Evolutionary conservation across 768 basidiomycete species (phyloP).

Genomic region (Lenzites betulinus): DNA sequence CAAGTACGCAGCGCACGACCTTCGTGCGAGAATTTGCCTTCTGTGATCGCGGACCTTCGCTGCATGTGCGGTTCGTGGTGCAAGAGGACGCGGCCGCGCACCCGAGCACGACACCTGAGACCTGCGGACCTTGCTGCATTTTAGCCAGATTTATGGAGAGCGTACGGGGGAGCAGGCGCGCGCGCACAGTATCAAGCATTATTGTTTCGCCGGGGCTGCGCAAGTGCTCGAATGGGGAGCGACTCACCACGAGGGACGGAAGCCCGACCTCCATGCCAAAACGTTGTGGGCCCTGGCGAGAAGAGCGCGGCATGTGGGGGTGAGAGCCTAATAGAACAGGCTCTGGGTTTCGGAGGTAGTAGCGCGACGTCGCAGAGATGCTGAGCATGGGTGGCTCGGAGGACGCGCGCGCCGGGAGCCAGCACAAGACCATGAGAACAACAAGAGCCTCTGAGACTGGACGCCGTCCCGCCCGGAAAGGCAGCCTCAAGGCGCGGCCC

Average conservation of each 20-base stretch:
- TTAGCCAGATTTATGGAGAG: neutral
- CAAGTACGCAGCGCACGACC: constrained; percentile 16
- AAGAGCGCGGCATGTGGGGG: constrained; percentile 6
- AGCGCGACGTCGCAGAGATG: neutral
- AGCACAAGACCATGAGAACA: constrained; percentile 8
- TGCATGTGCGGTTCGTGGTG: constrained; percentile 4
- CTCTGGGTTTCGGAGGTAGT: constrained; percentile 16
- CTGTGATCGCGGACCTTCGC: constrained; percentile 17
- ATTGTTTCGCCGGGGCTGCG: neutral
- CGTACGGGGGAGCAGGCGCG: neutral
- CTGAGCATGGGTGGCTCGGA: neutral
- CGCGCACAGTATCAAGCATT: neutral
- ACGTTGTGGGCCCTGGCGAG: constrained; percentile 2
- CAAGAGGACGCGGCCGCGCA: neutral
- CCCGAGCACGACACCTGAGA: constrained; percentile 9
- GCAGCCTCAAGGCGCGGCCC: constrained; percentile 8
- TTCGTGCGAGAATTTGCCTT: constrained; percentile 17
- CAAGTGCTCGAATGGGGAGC: neutral
- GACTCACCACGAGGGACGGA: neutral
- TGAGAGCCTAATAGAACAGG: constrained; percentile 8
- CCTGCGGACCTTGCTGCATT: neutral
- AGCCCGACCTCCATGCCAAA: constrained; percentile 4
- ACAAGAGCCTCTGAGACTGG: neutral
- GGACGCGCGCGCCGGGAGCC: constrained; percentile 1
- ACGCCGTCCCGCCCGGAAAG: constrained; percentile 4